Conservation (phyloP, 2,329 filamentous ascomycete species). For the Fusarium musae region DNA sequence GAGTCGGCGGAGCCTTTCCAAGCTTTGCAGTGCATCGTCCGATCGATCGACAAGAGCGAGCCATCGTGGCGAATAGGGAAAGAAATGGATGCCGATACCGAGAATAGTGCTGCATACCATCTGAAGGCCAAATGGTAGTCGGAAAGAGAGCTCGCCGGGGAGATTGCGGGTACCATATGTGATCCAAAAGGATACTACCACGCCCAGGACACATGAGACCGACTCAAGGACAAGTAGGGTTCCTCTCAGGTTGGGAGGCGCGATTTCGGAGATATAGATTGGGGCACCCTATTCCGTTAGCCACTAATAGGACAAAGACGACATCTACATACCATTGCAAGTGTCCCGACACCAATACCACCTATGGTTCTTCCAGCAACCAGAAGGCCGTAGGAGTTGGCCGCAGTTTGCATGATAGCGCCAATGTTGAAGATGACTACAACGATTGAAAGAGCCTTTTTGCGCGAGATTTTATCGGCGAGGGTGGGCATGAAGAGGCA, state of each 20-base stretch:
- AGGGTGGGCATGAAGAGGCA: slow-evolving; percentile 35
- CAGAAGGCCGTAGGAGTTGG: slow-evolving; percentile 24
- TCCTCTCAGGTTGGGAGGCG: slow-evolving; percentile 60
- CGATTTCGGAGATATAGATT: slow-evolving; percentile 62
- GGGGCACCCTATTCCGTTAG: slow-evolving; percentile 48
- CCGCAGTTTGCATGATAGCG: slow-evolving; percentile 41
- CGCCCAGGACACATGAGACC: slow-evolving; percentile 53
- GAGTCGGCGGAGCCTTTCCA: slow-evolving; percentile 54
- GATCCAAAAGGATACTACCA: slow-evolving; percentile 63
- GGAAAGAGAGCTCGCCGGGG: slow-evolving; percentile 53
- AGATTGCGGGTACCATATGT: slow-evolving; percentile 61
- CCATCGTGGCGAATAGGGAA: slow-evolving; percentile 61
- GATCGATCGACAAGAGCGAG: slow-evolving; percentile 54
- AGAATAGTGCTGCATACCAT: slow-evolving; percentile 38
- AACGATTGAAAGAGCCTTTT: slow-evolving; percentile 41
- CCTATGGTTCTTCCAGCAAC: slow-evolving; percentile 43
- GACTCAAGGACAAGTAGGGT: slow-evolving; percentile 61
- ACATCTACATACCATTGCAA: slow-evolving; percentile 50
- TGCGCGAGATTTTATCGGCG: slow-evolving; percentile 41
- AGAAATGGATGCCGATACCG: slow-evolving; percentile 54
- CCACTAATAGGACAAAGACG: neutral
- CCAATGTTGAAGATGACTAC: slow-evolving; percentile 42
- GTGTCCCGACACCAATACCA: slow-evolving; percentile 60
- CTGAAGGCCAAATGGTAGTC: slow-evolving; percentile 52
- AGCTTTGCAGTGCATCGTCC: slow-evolving; percentile 51